Evolutionary conservation across 2,329 filamentous ascomycete genomes (phyloP), one percentile per base, ranked within the genome.

Genomic region (Talaromyces sp.): DNA sequence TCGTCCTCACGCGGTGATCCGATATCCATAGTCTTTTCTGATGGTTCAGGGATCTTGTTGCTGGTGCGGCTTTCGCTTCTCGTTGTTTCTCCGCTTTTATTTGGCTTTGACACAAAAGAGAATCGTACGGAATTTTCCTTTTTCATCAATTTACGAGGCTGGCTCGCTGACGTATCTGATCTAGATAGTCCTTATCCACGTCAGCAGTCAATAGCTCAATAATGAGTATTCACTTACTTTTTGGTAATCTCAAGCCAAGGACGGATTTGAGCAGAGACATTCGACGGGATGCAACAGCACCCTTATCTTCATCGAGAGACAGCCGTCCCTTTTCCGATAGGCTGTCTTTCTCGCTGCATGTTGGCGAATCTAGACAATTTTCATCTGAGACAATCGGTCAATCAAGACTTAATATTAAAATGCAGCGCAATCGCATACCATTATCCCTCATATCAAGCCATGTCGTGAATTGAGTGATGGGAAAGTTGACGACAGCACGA

Each of bases 121-220:
- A 75, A 73, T 10, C 73, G 69, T 37, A 75, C 69, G 2, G 69
- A 73, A 41, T 74, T 73, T 49, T 69, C 71, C 58, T 70, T 68
- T 50, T 73, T 74, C 52, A 72, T 66, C 13, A 75, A 65, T 39
- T 69, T 73, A 35, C 70, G 73, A 61, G 72, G 67, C 43, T 68
- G 67, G 41, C 66, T 69, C 2, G 69, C 66, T 3, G 67, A 67
- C 9, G 73, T 69, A 22, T 67, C 69, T 25, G 71, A 66, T 31
- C 72, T 70, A 11, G 71, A 73, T 41, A 71, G 58, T 13, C 69
- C 73, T 74, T 15, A 3, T 31, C 17, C 45, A 33, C 9, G 43
- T 47, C 45, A 52, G 15, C 15, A 27, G 13, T 25, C 50, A 11
- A 54, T 54, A 7, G 17, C 17, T 4, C n/a, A 35, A 11, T 17